Evolutionary conservation across 192 early-diverging fungal genomes (phyloP), one percentile per base, ranked within the genome.

Genomic region (Entophlyctis luteolus): DNA sequence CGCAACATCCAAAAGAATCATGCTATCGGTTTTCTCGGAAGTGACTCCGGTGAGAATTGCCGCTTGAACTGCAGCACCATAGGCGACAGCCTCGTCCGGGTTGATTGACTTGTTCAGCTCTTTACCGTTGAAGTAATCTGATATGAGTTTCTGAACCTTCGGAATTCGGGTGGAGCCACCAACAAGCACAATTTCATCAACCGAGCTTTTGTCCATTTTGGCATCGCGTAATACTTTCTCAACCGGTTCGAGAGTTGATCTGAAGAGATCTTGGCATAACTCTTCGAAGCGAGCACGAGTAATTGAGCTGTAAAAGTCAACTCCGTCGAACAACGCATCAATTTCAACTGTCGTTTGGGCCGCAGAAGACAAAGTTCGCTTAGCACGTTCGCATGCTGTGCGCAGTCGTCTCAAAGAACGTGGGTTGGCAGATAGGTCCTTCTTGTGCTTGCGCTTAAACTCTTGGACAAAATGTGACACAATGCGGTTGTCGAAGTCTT

Each of bases 101-200:
- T 98, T 96, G 82, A 98, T 94, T 62, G 92, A 93, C 86, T 91
- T 94, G 90, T 95, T 94, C 75, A 91, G 93, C 85, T 98, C 91
- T 87, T 98, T 98, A 71, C 94, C 94, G 88, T 93, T 94, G 82
- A 98, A 98, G 88, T 87, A 95, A 85, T 96, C 93, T 36, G 91
- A 89, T 73, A 98, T 88, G 79, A 98, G 88, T 86, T 95, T 93
- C 83, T 95, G 93, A 76, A 98, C 87, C 87, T 94, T 96, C 84
- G 95, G 95, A 83, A 98, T 98, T 87, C 95, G 95, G 65, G 94
- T 98, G 62, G 95, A 96, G 67, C 95, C 94, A 81, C 95, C 95
- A 63, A 96, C 95, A 33, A 98, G 83, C 67, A 98, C 95, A 72
- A 98, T 95, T 74, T 98, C 94, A 60, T 95, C 80, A 56, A 98